Conservation (phyloP, 805 yeast genomes). For the Saccharomycopsis amapae region DNA sequence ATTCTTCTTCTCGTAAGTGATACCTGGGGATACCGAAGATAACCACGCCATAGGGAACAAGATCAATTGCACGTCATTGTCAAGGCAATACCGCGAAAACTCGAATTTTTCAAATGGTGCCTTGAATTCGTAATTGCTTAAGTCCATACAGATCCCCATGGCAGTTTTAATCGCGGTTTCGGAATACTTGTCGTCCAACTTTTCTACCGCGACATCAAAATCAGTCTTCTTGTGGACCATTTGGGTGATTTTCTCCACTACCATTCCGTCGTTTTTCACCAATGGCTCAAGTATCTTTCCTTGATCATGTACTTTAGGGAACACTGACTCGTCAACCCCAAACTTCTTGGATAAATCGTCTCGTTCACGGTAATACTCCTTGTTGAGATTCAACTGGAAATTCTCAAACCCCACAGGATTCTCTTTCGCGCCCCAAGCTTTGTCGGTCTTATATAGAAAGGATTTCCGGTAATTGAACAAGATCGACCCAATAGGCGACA, state of each 20-base stretch:
- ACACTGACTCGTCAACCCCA: neutral
- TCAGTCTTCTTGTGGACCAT: neutral
- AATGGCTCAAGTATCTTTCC: neutral
- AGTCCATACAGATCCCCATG: constrained; percentile 91
- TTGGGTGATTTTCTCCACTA: neutral
- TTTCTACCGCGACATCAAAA: neutral
- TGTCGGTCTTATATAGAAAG: constrained; percentile 72
- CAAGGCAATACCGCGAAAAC: constrained; percentile 48
- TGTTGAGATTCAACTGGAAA: constrained; percentile 37
- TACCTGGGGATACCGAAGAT: constrained; percentile 37
- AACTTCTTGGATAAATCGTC: neutral
- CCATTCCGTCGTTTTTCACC: neutral
- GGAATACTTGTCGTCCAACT: constrained; percentile 21
- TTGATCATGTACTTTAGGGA: constrained; percentile 10
- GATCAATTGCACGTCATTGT: constrained; percentile 45
- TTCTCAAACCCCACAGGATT: constrained; percentile 53
- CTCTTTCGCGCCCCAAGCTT: constrained; percentile 70
- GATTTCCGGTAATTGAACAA: constrained; percentile 68
- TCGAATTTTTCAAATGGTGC: constrained; percentile 76
- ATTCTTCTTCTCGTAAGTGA: neutral
- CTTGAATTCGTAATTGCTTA: constrained; percentile 77
- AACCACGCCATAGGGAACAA: constrained; percentile 89
- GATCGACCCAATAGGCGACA: constrained; percentile 50
- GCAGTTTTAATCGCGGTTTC: constrained; percentile 36
- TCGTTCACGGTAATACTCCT: constrained; percentile 11